Percentiles rank a stretch among this genome's conserved stretches.
phyloP scores from a whole-genome alignment of 1,284 basidiomycete genomes.

The Cutaneotrichosporon cutaneum region DNA sequence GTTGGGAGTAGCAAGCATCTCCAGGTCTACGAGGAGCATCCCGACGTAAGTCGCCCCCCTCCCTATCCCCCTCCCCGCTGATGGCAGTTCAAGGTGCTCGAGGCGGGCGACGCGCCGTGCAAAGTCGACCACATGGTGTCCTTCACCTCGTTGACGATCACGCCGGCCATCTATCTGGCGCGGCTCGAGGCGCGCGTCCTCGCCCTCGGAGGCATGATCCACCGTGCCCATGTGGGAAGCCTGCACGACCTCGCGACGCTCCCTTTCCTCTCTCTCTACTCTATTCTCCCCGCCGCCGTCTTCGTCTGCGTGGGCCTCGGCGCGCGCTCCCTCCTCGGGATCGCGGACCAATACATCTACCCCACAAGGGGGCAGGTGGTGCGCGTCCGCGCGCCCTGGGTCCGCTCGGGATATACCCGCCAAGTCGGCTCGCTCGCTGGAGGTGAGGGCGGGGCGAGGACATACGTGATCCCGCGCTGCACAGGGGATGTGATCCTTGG shows the following conservation, averaged over 20 bases:
- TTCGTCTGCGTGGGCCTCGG: conserved; percentile 67
- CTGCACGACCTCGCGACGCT: conserved; percentile 26
- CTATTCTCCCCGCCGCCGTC: conserved; percentile 56
- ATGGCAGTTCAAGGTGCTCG: conserved; percentile 32
- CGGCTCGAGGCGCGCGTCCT: conserved; percentile 17
- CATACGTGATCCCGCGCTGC: conserved; percentile 50
- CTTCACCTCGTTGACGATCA: conserved; percentile 52
- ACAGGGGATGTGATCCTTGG: conserved; percentile 51
- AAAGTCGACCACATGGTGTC: conserved; percentile 40
- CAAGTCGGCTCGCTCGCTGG: conserved; percentile 45
- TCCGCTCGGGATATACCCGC: conserved; percentile 43
- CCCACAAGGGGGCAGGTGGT: conserved; percentile 61
- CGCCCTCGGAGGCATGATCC: conserved; percentile 27
- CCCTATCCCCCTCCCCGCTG: background rate
- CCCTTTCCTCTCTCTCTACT: conserved; percentile 19
- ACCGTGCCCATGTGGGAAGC: conserved; percentile 33
- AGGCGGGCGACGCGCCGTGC: conserved; percentile 15
- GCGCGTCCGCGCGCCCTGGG: conserved; percentile 55
- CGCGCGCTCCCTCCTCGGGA: conserved; percentile 56
- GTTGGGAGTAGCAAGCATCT: conserved; percentile 43
- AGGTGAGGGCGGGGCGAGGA: conserved; percentile 48
- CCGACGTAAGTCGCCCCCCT: conserved; percentile 34
- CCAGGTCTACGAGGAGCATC: conserved; percentile 48
- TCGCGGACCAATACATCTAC: conserved; percentile 56
- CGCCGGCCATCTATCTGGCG: conserved; percentile 45